Conservation (phyloP, 2,329 filamentous ascomycete species). For the Ophiostoma himal-ulmi region DNA sequence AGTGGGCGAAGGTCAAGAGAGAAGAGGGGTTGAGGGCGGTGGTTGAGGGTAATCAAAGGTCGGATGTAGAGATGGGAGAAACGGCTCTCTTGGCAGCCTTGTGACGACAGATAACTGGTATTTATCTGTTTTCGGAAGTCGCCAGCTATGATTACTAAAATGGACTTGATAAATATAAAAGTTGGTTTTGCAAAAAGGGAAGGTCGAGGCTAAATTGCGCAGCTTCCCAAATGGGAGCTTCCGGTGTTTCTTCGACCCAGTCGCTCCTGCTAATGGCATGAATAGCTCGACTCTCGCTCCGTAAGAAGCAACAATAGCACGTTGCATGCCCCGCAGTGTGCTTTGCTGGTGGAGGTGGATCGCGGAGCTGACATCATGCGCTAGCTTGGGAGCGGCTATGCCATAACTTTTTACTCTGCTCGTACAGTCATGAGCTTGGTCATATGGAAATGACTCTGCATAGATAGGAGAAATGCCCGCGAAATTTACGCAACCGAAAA, state of each 20-base stretch:
- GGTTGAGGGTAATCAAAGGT: not conserved
- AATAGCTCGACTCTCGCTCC: not conserved
- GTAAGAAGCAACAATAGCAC: not conserved
- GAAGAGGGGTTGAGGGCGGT: not conserved
- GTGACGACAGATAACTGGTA: not conserved
- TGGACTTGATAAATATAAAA: not conserved
- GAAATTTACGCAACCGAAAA: not conserved
- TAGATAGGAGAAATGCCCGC: not conserved
- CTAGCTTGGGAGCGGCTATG: conserved; percentile 9
- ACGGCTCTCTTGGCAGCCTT: not conserved
- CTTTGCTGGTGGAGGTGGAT: not conserved
- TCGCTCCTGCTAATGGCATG: not conserved
- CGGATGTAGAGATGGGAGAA: not conserved
- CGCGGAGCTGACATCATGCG: conserved; percentile 18
- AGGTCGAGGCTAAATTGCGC: conserved; percentile 9
- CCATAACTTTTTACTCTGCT: not conserved
- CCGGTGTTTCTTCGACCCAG: not conserved
- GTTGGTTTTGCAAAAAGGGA: not conserved
- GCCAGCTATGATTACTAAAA: not conserved
- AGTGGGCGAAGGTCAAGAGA: not conserved
- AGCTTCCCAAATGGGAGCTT: conserved; percentile 13
- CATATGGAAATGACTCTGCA: not conserved
- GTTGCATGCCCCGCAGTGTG: conserved; percentile 12
- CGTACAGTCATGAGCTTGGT: not conserved
- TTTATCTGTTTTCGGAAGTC: conserved; percentile 4